phyloP scores from a whole-genome alignment of 2,329 filamentous ascomycete genomes.

The Byssochlamys sp. region DNA sequence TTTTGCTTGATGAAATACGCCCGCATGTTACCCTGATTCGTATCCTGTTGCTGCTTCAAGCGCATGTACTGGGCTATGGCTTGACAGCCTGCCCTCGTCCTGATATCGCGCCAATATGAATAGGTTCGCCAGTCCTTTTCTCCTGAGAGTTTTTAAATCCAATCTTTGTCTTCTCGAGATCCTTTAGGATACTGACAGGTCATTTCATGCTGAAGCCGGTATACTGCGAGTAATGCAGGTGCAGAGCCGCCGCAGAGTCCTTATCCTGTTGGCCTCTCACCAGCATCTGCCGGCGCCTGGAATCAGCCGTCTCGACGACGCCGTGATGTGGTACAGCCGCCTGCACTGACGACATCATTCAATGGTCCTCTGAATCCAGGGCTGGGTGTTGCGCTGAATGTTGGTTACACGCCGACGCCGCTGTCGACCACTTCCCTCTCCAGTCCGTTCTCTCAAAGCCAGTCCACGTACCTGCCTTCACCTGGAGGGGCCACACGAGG shows the following conservation, averaged over 20 bases:
- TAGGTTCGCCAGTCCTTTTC: conserved; percentile 21
- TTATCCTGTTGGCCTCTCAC: conserved; percentile 22
- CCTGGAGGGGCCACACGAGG: conserved; percentile 27
- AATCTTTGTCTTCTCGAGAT: conserved; percentile 1
- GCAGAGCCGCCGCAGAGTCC: conserved; percentile 22
- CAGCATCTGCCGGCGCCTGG: conserved; percentile 18
- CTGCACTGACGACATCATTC: conserved; percentile 33
- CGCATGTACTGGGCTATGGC: conserved; percentile 16
- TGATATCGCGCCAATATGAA: conserved; percentile 27
- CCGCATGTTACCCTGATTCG: conserved; percentile 5
- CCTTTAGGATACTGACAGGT: conserved; percentile 14
- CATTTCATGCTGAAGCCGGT: conserved; percentile 19
- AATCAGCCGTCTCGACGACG: conserved; percentile 29
- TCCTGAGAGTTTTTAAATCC: background rate
- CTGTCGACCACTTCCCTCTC: conserved; percentile 36
- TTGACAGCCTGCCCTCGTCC: conserved; percentile 15
- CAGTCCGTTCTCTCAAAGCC: conserved; percentile 33
- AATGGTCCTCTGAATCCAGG: conserved; percentile 29
- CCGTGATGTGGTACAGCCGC: conserved; percentile 35
- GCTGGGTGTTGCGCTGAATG: conserved; percentile 18
- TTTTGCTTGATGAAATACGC: conserved; percentile 6
- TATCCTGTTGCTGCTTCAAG: background rate
- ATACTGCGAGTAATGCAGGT: conserved; percentile 21
- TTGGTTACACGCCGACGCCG: conserved; percentile 26
- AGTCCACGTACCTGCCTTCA: conserved; percentile 29